These are phyloP conservation scores for Torrubiellomyces zombiae DNA, from an alignment of 2,329 filamentous ascomycete species.

Conservation along the genomic window DNA sequence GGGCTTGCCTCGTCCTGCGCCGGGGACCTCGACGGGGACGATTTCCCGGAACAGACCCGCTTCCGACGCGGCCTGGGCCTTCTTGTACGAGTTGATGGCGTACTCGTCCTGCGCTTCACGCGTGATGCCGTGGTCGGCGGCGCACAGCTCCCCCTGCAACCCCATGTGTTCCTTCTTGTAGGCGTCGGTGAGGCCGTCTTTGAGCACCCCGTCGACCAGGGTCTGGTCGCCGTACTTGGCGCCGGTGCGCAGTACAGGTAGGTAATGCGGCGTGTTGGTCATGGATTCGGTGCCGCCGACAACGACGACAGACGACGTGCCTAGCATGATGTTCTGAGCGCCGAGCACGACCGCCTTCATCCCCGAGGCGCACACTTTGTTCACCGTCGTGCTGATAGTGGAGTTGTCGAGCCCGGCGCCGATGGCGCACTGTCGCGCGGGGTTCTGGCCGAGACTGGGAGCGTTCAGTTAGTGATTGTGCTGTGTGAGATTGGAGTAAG, in stretches of 20 bases:
- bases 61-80: conserved; percentile 73
- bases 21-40: conserved; percentile 71
- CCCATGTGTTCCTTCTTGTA: conserved; percentile 98
- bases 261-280: conserved; percentile 95
- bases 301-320: conserved; percentile 82
- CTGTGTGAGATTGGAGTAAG: conserved; percentile 1
- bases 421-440: conserved; percentile 85
- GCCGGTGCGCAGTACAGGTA: conserved; percentile 69
- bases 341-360: conserved; percentile 90
- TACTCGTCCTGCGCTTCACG: conserved; percentile 88
- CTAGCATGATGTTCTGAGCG: conserved; percentile 93
- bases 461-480: neutral
- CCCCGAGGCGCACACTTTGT: conserved; percentile 96
- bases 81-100: conserved; percentile 88
- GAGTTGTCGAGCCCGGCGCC: conserved; percentile 68
- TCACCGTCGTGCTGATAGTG: conserved; percentile 80
- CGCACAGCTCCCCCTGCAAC: conserved; percentile 80
- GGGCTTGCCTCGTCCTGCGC: conserved; percentile 84
- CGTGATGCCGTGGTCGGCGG: conserved; percentile 61
- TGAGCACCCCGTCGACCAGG: conserved; percentile 79
- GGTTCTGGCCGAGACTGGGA: conserved; percentile 77
- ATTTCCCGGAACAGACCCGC: conserved; percentile 81
- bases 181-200: conserved; percentile 87
- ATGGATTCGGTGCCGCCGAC: conserved; percentile 95
- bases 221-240: conserved; percentile 88